Base-by-base conservation (phyloP, 2,329 filamentous ascomycete species). In the Sporothrix protearum region DNA sequence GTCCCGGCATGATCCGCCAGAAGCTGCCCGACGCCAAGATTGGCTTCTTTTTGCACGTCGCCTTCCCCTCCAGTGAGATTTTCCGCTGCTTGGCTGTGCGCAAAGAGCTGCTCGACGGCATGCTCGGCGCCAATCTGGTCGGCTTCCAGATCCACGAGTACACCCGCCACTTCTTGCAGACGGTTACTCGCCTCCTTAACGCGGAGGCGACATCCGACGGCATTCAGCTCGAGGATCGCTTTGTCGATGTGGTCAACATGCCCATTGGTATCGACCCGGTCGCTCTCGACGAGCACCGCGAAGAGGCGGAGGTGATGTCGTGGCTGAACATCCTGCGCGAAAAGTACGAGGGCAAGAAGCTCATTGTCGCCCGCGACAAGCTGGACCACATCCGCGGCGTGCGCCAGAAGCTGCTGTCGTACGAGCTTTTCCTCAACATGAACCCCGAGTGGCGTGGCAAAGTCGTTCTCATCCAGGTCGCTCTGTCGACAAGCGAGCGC, bases 141-240 rank as follows among this genome's bases (percentile, higher is more conserved):
- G 94, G 93, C 1, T 98, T 98, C 81, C 95, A 98, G 81, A 97
- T 94, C 30, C 89, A 91, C 71, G 95, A 98, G 80, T 98, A 98
- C 78, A 91, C 92, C 4, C 89, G 95, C 16, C 96, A 98, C 81
- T 98, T 98, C 80, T 84, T 97, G 67, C 94, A 97, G 81, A 98
- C 95, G 0, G 97, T 95, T 85, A 97, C 93, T 79, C 91, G 96
- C 45, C 85, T 98, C 16, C 85, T 98, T 49, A 91, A 88, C n/a
- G 93, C 96, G 0, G 95, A 98, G 80, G 94, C 94, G 1, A 95
- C 92, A 0, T 90, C 90, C 1, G 91, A 97, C 55, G 95, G 96
- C 0, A 86, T 98, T 1, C 92, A 97, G 79, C 84, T 98, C 9
- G 95, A 97, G 74, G 93, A 97, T 76, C 92, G 94, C 4, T 97